Conservation (phyloP, 2,329 filamentous ascomycete species). For the Monilinia aucupariae region DNA sequence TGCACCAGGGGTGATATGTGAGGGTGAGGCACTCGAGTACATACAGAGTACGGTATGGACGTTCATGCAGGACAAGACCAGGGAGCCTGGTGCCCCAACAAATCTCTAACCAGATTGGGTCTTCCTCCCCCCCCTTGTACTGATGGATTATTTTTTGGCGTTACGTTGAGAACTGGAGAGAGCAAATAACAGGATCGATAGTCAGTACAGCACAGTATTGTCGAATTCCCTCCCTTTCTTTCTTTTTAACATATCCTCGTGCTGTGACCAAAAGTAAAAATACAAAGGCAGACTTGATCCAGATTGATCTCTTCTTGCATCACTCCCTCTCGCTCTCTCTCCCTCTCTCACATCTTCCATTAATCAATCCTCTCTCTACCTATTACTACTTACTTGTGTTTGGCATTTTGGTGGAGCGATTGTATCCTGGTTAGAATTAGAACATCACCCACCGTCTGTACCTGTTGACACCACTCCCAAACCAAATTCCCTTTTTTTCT, state of each 20-base stretch:
- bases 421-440: conserved; percentile 12
- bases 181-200: not conserved
- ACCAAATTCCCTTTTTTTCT: conserved; percentile 21
- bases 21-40: too few species aligned
- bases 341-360: not conserved
- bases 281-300: too few species aligned
- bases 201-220: not conserved
- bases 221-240: too few species aligned
- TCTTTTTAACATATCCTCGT: too few species aligned
- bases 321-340: too few species aligned
- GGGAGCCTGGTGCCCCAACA: conserved; percentile 14
- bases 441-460: conserved; percentile 11
- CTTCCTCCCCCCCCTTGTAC: not conserved
- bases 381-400: conserved; percentile 15
- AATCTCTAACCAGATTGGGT: conserved; percentile 15
- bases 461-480: conserved; percentile 6
- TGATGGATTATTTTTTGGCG: conserved; percentile 16
- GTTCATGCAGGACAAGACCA: conserved; percentile 1
- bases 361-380: not conserved
- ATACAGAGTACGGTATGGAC: not conserved
- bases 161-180: conserved; percentile 10
- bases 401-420: conserved; percentile 17
- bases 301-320: too few species aligned
- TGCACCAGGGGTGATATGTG: too few species aligned
- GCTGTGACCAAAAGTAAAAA: too few species aligned